phyloP scores from a whole-genome alignment of 805 yeast species.

The Candida succiphila region DNA sequence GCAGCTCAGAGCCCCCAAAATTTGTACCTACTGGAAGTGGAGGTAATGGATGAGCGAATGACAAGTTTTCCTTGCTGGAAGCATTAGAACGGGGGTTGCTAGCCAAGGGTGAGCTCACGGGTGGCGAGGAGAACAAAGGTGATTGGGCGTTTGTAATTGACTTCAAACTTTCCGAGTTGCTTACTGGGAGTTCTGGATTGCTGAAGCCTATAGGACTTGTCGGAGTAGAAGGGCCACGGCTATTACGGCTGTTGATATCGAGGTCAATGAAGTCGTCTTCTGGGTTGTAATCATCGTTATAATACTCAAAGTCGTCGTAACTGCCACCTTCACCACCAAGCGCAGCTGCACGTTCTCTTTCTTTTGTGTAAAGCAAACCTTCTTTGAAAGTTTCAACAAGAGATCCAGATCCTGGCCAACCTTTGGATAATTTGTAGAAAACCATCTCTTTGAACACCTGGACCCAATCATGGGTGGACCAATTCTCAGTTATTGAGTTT shows the following conservation, averaged over 20 bases:
- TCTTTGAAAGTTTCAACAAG: slow-evolving; percentile 20
- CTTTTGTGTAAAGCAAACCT: slow-evolving; percentile 20
- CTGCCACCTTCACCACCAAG: too few relatives aligned
- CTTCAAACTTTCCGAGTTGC: too few relatives aligned
- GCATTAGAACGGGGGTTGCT: too few relatives aligned
- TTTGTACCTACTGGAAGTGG: too few relatives aligned
- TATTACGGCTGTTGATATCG: neutral
- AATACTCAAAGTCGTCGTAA: slow-evolving; percentile 11
- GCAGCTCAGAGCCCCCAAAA: too few relatives aligned
- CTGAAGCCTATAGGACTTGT: too few relatives aligned
- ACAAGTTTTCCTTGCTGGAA: too few relatives aligned
- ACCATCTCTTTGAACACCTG: slow-evolving; percentile 27
- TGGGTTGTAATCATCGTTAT: slow-evolving; percentile 14
- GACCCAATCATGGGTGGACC: slow-evolving; percentile 24
- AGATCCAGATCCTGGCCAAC: slow-evolving; percentile 26
- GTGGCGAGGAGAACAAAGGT: too few relatives aligned
- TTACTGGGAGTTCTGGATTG: too few relatives aligned
- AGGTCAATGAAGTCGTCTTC: slow-evolving; percentile 19
- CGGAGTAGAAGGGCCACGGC: neutral
- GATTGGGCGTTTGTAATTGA: too few relatives aligned
- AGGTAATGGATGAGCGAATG: too few relatives aligned
- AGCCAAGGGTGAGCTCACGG: too few relatives aligned
- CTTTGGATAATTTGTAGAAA: slow-evolving; percentile 20
- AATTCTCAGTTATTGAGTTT: slow-evolving; percentile 21
- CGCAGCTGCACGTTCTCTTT: slow-evolving; percentile 7